Base-by-base conservation (phyloP, 78 protist species). In the Dictyostelium purpureum region DNA sequence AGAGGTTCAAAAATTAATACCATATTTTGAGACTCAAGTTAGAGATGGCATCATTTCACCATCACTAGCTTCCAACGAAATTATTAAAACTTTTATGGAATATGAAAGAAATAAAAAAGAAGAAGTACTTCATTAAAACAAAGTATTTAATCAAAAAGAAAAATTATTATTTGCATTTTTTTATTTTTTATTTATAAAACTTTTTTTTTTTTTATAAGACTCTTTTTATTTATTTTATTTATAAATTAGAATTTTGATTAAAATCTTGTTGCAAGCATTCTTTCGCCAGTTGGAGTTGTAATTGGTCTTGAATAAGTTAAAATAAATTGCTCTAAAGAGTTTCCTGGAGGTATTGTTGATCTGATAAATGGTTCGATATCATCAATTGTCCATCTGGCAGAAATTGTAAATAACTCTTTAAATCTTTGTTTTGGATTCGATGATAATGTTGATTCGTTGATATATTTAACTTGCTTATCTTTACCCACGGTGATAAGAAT, bases 11-110 rank as follows among this genome's bases (percentile, higher is more conserved):
- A 40, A 80, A 26, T n/a, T 77, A 1, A 26, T 90, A 28, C 88
- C 88, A 24, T 11, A 37, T 12, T 28, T 79, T 67, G 93, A 92
- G 24, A 33, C 24, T 73, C 91, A 92, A 74, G 95, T 92, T 40
- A 81, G 61, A 77, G 87, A 82, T 49, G 90, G 95, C 26, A 75
- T 57, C 14, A 69, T 90, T 1, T 81, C 94, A 28, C 87, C 94
- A 24, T 38, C 80, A 28, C 56, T 79, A 3, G 94, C 94, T 19
- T 70, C 94, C 4, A 63, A 54, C 21, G 49, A 52, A 16, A 81
- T 90, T 26, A 90, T 90, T 42, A 65, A 77, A 63, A 38, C 18
- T 28, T 90, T 90, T 49, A 40, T 77, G 21, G 28, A 26, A 16
- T 67, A 45, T 16, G 42, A 63, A 63, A 63, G 7, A 10, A 42